phyloP scores from a whole-genome alignment of 2,329 filamentous ascomycete species.

The Fusarium concolor region DNA sequence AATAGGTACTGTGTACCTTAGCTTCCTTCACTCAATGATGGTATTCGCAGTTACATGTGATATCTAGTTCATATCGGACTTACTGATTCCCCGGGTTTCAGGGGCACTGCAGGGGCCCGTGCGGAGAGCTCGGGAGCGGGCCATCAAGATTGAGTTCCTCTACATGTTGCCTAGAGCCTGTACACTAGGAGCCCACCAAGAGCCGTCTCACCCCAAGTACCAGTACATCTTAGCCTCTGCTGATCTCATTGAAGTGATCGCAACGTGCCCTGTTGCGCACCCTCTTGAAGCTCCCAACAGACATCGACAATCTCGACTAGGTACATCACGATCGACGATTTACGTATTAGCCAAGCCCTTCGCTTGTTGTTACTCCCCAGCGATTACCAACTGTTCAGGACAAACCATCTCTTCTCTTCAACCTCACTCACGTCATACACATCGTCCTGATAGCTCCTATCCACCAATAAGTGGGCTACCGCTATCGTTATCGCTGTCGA shows the following conservation, averaged over 20 bases:
- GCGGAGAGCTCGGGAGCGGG: slow-evolving; percentile 33
- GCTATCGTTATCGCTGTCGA: slow-evolving; percentile 40
- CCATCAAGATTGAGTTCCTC: slow-evolving; percentile 4
- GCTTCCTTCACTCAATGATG: background rate
- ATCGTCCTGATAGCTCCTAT: slow-evolving; percentile 20
- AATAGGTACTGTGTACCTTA: background rate
- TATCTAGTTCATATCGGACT: slow-evolving; percentile 13
- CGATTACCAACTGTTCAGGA: slow-evolving; percentile 17
- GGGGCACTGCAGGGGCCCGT: slow-evolving; percentile 31
- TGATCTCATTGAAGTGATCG: slow-evolving; percentile 36
- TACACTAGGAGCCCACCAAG: background rate
- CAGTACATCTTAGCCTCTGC: slow-evolving; percentile 16
- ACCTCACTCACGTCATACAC: slow-evolving; percentile 26
- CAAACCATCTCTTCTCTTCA: slow-evolving; percentile 11
- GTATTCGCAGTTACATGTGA: slow-evolving; percentile 30
- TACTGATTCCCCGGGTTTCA: slow-evolving; percentile 37
- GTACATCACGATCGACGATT: slow-evolving; percentile 44
- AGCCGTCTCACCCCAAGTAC: slow-evolving; percentile 3
- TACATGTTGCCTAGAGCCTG: slow-evolving; percentile 7
- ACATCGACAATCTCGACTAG: slow-evolving; percentile 37
- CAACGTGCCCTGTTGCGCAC: slow-evolving; percentile 37
- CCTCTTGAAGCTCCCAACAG: slow-evolving; percentile 41
- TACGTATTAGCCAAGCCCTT: slow-evolving; percentile 36
- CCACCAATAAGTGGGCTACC: slow-evolving; percentile 27
- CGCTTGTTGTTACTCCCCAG: slow-evolving; percentile 18